Conservation (phyloP, 148 eudicot species). For the Camellia granthamiana region DNA sequence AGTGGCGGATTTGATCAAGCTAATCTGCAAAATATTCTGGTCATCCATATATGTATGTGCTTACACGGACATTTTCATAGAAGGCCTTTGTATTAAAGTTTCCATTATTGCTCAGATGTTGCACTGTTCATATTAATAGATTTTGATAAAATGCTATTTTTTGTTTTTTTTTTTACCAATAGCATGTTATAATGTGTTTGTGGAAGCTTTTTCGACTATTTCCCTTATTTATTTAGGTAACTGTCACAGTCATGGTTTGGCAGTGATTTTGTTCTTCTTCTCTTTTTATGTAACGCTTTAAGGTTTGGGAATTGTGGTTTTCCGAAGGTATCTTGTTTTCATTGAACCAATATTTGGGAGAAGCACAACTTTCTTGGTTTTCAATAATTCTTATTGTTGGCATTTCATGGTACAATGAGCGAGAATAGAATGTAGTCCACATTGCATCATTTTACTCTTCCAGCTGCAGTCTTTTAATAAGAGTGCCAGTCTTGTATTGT, state of each 20-base stretch:
- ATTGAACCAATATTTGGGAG: background rate
- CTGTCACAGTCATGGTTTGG: background rate
- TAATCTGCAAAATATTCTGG: slow-evolving; percentile 97
- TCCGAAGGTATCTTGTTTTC: background rate
- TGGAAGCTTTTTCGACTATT: background rate
- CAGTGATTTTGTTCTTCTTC: background rate
- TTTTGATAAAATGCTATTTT: background rate
- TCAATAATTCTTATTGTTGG: background rate
- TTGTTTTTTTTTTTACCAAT: background rate
- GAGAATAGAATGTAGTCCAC: background rate
- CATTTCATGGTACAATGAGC: background rate
- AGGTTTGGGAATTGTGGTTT: background rate
- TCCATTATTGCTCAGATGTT: background rate
- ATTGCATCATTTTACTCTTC: background rate
- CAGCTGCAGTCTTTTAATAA: background rate
- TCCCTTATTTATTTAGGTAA: background rate
- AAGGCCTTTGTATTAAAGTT: slow-evolving; percentile 4
- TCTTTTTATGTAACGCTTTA: too few species aligned
- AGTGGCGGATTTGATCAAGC: slow-evolving; percentile 92
- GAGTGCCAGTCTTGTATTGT: background rate
- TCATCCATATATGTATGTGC: slow-evolving; percentile 91
- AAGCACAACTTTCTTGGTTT: background rate
- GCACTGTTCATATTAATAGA: background rate
- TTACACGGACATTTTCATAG: background rate
- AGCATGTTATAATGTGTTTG: background rate